Conservation (phyloP, 2,329 filamentous ascomycete species). For the Penicillium thymicola region DNA sequence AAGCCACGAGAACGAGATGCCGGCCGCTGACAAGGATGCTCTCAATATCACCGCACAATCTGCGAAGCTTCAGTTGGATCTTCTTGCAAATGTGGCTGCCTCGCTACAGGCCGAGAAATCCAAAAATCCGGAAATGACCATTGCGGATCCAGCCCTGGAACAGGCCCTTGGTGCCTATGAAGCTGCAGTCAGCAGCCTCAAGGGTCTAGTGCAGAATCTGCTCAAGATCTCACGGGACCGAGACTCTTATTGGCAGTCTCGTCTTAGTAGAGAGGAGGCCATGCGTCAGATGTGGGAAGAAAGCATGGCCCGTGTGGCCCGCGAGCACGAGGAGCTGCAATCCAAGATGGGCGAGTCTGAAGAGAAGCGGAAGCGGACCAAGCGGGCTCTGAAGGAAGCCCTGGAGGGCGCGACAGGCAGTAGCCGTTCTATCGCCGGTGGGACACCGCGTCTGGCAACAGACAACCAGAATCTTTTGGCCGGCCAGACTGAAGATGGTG, state of each 20-base stretch:
- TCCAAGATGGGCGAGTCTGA: slow-evolving; percentile 85
- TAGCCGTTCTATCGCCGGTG: slow-evolving; percentile 37
- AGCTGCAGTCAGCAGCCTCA: slow-evolving; percentile 81
- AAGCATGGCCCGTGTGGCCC: slow-evolving; percentile 95
- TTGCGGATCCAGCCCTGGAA: slow-evolving; percentile 73
- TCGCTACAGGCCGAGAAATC: slow-evolving; percentile 70
- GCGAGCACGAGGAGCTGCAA: slow-evolving; percentile 88
- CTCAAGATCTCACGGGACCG: slow-evolving; percentile 90
- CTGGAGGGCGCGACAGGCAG: slow-evolving; percentile 57
- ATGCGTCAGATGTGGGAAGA: slow-evolving; percentile 98
- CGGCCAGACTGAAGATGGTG: slow-evolving; percentile 30
- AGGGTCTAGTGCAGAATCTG: slow-evolving; percentile 78
- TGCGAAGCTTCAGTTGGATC: slow-evolving; percentile 85
- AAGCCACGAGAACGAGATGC: slow-evolving; percentile 69
- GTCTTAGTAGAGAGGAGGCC: slow-evolving; percentile 84
- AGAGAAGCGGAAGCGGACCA: slow-evolving; percentile 82
- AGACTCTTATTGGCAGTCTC: slow-evolving; percentile 95
- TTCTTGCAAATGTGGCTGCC: slow-evolving; percentile 79
- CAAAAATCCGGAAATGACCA: slow-evolving; percentile 65
- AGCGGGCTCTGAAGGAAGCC: slow-evolving; percentile 82
- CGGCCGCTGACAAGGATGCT: slow-evolving; percentile 78
- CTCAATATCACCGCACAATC: slow-evolving; percentile 97
- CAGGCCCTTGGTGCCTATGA: slow-evolving; percentile 85
- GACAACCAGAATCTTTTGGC: slow-evolving; percentile 31
- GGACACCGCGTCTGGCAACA: slow-evolving; percentile 24